Evolutionary conservation across 169 alveolate species (phyloP), one percentile per base, ranked within the genome.

Genomic region (Cryptosporidium baileyi): DNA sequence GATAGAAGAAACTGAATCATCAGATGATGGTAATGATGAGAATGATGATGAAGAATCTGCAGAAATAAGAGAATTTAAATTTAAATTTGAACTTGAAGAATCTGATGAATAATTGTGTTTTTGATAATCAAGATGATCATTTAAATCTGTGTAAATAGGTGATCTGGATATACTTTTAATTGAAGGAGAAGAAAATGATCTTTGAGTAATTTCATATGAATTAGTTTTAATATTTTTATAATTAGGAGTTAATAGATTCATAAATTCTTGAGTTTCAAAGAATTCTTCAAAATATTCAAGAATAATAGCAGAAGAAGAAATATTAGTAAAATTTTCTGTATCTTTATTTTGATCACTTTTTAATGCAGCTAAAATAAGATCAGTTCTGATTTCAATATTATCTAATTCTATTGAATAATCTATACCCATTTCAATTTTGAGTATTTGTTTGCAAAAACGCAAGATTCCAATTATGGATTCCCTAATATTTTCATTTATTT

Each of bases 141-240:
- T 67, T 17, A 28, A 30, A n/a, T n/a, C 60, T 3, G 13, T 6
- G 8, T 38, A 17, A 38, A 51, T 36, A 1, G 26, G 54, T 2
- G 1, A 4, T 4, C 17, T 57, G 5, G 67, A 52, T 9, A 54
- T 43, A 28, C 60, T 41, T 22, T 34, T 54, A 24, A 74, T 74
- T 15, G 85, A 74, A 11, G 85, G 85, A 22, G 85, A 74, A 1
- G 85, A 74, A 57, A 54, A 54, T 9, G 74, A 52, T 30, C 85
- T 52, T 17, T 65, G 63, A 17, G 32, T 19, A 19, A 59, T 19
- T 11, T 51, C 59, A 36, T n/a, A 36, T 4, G 40, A 32, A 17
- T 41, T 63, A 9, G 38, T 15, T 0, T 34, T 54, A 34, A 8
- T n/a, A 6, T 28, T 19, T 11, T 61, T 24, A n/a, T 7, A 7